Evolutionary conservation across 805 yeast species (phyloP).

Genomic region (Cyberlindnera meyerae): DNA sequence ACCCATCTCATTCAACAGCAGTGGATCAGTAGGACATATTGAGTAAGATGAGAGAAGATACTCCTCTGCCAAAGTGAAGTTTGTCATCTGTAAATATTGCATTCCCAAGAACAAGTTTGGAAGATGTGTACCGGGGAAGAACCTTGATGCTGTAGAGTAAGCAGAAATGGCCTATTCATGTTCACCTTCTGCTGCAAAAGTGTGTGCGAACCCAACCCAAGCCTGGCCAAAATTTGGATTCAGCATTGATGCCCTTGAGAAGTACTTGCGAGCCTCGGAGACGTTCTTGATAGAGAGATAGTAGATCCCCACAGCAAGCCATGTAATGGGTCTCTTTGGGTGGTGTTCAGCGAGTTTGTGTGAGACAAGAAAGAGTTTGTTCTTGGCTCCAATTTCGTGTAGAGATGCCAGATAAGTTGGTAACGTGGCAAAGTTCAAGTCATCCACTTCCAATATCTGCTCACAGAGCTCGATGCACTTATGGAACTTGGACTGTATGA

Average conservation of each 20-base stretch:
- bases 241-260: constrained; percentile 81
- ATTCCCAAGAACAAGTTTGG: constrained; percentile 90
- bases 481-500: constrained; percentile 72
- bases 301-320: constrained; percentile 91
- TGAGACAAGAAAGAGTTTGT: constrained; percentile 72
- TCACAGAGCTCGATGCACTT: constrained; percentile 76
- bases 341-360: constrained; percentile 82
- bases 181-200: constrained; percentile 97
- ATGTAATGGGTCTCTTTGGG: constrained; percentile 77
- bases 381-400: constrained; percentile 78
- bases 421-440: constrained; percentile 61
- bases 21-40: constrained; percentile 81
- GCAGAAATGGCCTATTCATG: constrained; percentile 98
- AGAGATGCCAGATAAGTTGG: constrained; percentile 81
- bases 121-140: constrained; percentile 85
- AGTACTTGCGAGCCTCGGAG: constrained; percentile 79
- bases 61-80: constrained; percentile 78
- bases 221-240: constrained; percentile 92
- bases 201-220: constrained; percentile 98
- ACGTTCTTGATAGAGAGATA: constrained; percentile 70
- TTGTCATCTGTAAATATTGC: constrained; percentile 90
- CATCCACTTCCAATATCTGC: constrained; percentile 46
- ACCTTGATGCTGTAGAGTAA: constrained; percentile 88
- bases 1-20: constrained; percentile 86
- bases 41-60: constrained; percentile 70